Evolutionary conservation across 352 stramenopile species (phyloP), one percentile per base, ranked within the genome.

Genomic region (Phytopythium sindhum): DNA sequence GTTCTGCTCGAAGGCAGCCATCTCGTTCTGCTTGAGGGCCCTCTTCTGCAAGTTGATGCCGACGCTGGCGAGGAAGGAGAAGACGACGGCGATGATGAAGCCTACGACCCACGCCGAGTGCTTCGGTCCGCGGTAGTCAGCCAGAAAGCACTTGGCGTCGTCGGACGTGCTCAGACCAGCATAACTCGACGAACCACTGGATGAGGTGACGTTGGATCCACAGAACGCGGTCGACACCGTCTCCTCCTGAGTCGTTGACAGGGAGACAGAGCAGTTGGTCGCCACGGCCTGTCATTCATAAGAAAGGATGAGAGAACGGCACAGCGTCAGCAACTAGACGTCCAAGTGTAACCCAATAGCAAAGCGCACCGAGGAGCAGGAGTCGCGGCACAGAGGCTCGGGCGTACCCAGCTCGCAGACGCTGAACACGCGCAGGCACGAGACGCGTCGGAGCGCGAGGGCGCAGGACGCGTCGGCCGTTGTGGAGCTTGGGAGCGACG

Each of bases 21-120:
- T 29, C 28, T 95, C 86, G 56, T 89, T 93, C 63, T 91, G 82
- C 64, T 92, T 95, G 47, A 95, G 70, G 45, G 86, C 82, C n/a
- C 78, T 83, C 70, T 95, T 95, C 61, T 95, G 86, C 59, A 95
- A 58, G 45, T 95, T 95, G 60, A 95, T 95, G 12, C 86, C 86
- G 50, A 95, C 78, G 60, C 81, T 91, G 3, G 81, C 82, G 23
- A 95, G 69, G 57, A 95, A 92, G 2, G 83, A 92, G 63, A 95
- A 95, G 21, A 92, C 79, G 21, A 95, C 78, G 4, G 86, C 82
- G 63, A 95, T 95, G 2, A 69, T 67, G 44, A 95, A 95, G 2
- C 86, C 86, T 14, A 86, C 80, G n/a, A 95, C 61, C 86, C 86
- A 95, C 26, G 80, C 69, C n/a, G 73, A 77, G 56, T 74, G 79